Evolutionary conservation across 2,329 filamentous ascomycete species (phyloP).

Genomic region (Trichoderma sp.): DNA sequence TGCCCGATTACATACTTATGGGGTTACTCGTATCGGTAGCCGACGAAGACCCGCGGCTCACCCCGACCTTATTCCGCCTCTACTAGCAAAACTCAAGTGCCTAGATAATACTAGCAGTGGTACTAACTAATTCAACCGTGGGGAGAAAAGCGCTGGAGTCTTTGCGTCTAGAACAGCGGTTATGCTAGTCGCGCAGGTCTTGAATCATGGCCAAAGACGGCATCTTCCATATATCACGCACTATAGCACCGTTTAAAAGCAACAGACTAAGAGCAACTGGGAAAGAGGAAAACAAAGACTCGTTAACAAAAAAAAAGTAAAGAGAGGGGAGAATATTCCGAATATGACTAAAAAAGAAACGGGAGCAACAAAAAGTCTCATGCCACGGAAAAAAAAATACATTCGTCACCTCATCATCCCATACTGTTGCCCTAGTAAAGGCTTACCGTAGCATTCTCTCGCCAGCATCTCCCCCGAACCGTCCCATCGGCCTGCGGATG

Average conservation of each 20-base stretch:
- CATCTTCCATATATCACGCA: slow-evolving; percentile 10
- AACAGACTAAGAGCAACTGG: neutral
- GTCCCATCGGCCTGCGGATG: slow-evolving; percentile 1
- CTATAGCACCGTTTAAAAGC: neutral
- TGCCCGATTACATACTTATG: neutral
- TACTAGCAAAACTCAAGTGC: neutral
- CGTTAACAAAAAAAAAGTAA: neutral
- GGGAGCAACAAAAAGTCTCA: neutral
- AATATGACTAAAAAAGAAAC: neutral
- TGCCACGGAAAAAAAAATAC: neutral
- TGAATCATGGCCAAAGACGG: slow-evolving; percentile 8
- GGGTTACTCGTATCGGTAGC: neutral
- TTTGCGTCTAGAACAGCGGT: neutral
- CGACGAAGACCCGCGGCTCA: neutral
- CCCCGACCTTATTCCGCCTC: neutral
- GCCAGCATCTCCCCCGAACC: slow-evolving; percentile 4
- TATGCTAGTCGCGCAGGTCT: neutral
- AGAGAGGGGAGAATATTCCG: neutral
- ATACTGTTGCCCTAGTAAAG: neutral
- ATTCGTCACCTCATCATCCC: neutral
- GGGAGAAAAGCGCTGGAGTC: neutral
- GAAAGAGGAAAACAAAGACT: neutral
- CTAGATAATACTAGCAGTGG: no score
- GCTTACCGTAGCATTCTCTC: neutral
- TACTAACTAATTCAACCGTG: neutral